Evolutionary conservation across 352 stramenopile genomes (phyloP).

Genomic region (Phytophthora hibernalis): DNA sequence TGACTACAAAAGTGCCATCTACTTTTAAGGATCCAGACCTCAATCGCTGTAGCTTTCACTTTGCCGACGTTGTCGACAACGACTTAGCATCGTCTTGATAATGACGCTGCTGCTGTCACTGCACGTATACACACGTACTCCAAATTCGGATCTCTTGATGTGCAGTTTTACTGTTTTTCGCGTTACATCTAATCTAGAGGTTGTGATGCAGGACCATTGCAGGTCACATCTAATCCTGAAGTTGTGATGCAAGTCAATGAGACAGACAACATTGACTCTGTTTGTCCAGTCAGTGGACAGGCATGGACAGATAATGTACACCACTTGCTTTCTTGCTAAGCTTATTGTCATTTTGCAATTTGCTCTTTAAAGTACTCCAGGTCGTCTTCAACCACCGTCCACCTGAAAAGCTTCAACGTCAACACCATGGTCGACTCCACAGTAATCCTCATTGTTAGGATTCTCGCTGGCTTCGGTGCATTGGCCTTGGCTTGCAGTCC

Average conservation of each 20-base stretch:
- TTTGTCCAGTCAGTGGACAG: too few species aligned
- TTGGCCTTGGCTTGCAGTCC: slow-evolving; percentile 50
- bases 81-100: not conserved
- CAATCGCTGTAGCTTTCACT: too few species aligned
- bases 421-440: slow-evolving; percentile 29
- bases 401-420: not conserved
- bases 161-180: slow-evolving; percentile 11
- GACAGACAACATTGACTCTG: slow-evolving; percentile 16
- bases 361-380: slow-evolving; percentile 13
- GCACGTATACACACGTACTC: not conserved
- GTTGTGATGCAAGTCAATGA: slow-evolving; percentile 25
- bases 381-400: not conserved
- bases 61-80: too few species aligned
- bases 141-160: slow-evolving; percentile 10
- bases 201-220: slow-evolving; percentile 29
- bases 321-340: not conserved
- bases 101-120: slow-evolving; percentile 12
- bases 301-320: not conserved
- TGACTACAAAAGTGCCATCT: not conserved
- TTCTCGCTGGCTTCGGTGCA: slow-evolving; percentile 37
- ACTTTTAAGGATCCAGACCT: not conserved
- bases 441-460: slow-evolving; percentile 33
- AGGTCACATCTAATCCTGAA: too few species aligned
- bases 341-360: slow-evolving; percentile 20
- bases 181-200: slow-evolving; percentile 27